Evolutionary conservation across 2,329 filamentous ascomycete species (phyloP).

Genomic region (Thermoascus crustaceus): DNA sequence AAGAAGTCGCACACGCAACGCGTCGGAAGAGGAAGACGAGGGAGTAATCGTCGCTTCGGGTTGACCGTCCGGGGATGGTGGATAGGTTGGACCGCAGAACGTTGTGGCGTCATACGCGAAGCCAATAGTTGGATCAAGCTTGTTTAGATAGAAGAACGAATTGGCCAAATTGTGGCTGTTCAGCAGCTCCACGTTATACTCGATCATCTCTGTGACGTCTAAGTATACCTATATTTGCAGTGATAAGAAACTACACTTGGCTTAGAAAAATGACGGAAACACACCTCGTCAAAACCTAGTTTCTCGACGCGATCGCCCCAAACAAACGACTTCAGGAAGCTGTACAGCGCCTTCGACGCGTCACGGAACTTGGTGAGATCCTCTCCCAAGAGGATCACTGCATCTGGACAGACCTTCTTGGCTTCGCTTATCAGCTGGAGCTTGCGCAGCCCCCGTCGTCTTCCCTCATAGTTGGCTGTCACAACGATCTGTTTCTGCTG

Average conservation of each 20-base stretch:
- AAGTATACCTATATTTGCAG: conserved; percentile 47
- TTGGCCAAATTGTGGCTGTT: conserved; percentile 55
- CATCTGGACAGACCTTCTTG: conserved; percentile 68
- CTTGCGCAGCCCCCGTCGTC: conserved; percentile 59
- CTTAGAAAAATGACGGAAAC: conserved; percentile 13
- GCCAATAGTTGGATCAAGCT: conserved; percentile 65
- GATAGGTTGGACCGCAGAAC: conserved; percentile 58
- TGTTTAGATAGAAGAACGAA: conserved; percentile 74
- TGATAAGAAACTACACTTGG: conserved; percentile 6
- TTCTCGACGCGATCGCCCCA: conserved; percentile 75
- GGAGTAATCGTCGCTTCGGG: conserved; percentile 7
- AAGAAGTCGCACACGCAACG: conserved; percentile 53
- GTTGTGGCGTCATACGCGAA: conserved; percentile 68
- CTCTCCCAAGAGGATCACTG: conserved; percentile 79
- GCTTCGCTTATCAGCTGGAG: conserved; percentile 80
- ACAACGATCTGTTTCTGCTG: conserved; percentile 91
- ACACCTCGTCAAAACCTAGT: conserved; percentile 83
- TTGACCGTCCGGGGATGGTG: conserved; percentile 18
- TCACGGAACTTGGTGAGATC: conserved; percentile 79
- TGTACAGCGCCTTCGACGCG: conserved; percentile 72
- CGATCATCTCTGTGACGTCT: conserved; percentile 78
- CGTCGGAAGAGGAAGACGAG: conserved; percentile 16
- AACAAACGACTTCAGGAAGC: conserved; percentile 61
- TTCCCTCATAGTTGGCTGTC: conserved; percentile 89
- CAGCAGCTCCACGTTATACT: conserved; percentile 67